Evolutionary conservation across 2,329 filamentous ascomycete genomes (phyloP), one percentile per base, ranked within the genome.

Genomic region (Colletotrichum tanaceti): DNA sequence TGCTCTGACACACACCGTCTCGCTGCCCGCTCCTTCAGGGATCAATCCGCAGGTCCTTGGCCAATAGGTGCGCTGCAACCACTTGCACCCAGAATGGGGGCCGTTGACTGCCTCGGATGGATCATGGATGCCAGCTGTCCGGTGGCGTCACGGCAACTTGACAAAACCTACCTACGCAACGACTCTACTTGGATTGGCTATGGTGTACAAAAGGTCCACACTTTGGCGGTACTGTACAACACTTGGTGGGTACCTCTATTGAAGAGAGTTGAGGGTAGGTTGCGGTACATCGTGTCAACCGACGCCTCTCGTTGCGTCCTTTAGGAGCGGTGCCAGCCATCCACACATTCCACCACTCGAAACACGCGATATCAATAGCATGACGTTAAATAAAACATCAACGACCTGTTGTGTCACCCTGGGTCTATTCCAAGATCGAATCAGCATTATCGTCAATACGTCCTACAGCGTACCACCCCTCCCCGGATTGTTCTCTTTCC

Each of bases 21-120:
- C 54, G 57, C 28, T 69, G 60, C 49, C 43, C 35, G 18, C 38
- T 65, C 35, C 55, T 61, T 44, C 62, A 66, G 62, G 66, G 66
- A 50, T 66, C 24, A 49, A 47, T 38, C 57, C 63, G 52, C 14
- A 43, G 61, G 62, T 20, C 11, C 49, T 11, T 39, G n/a, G 14
- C n/a, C 28, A 39, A 59, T 24, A 35, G 32, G 9, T 35, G 10
- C 20, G n/a, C 5, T 13, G 14, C 28, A 28, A 49, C 43, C 28
- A 49, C 44, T 59, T 49, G 39, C 44, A 49, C 32, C 32, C 43
- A 39, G n/a, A 18, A 46, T 24, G 38, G 32, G 43, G 57, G 24
- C 55, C 24, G 9, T 14, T 18, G 50, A 20, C 50, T 11, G 32
- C 35, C 32, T 22, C 50, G 32, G 32, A 52, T 52, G 28, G 10